Evolutionary conservation across 2,329 filamentous ascomycete genomes (phyloP), one percentile per base, ranked within the genome.

Genomic region (Aspergillus nomiae): DNA sequence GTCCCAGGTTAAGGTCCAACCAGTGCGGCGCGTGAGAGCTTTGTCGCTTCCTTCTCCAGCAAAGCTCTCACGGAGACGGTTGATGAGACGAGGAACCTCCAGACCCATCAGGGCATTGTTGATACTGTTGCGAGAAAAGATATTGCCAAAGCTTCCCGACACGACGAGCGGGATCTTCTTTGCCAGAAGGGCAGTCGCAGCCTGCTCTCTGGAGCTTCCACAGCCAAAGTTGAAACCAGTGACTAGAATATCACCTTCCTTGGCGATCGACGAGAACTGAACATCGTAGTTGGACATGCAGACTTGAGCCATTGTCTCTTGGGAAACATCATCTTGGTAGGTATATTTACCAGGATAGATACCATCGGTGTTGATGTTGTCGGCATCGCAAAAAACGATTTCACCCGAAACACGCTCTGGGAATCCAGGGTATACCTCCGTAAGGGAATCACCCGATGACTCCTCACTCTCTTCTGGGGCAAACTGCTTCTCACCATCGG

Each of bases 261-360:
- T 85, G 53, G 90, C 89, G 41, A 89, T 82, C 1, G 79, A 76
- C 11, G 83, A 77, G 75, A 97, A 97, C 0, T 82, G 75, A 0
- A 85, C 80, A 74, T 98, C 94, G 80, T 97, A 98, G 83, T 98
- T 98, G 75, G 90, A 86, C 93, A 98, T 97, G 78, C 91, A 94
- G 0, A 94, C 93, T 68, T 91, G 83, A 0, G 92, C 92, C 94
- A 98, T 97, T 61, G 87, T 87, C 65, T 92, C 90, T 0, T 80
- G 82, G 0, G 90, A 81, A 1, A 98, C 84, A 71, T 91, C 86
- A 73, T 98, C 94, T 74, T 96, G 92, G 78, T 98, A 98, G 0
- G 94, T 97, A 77, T 92, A 93, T 74, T 94, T 93, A 5, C 92
- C 92, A 0, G 93, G 91, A 77, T 98, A 98, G 76, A 98, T 97